These are phyloP conservation scores for Coemansia guatemalensis DNA, from an alignment of 192 early-diverging fungal species.

Conservation along the genomic window DNA sequence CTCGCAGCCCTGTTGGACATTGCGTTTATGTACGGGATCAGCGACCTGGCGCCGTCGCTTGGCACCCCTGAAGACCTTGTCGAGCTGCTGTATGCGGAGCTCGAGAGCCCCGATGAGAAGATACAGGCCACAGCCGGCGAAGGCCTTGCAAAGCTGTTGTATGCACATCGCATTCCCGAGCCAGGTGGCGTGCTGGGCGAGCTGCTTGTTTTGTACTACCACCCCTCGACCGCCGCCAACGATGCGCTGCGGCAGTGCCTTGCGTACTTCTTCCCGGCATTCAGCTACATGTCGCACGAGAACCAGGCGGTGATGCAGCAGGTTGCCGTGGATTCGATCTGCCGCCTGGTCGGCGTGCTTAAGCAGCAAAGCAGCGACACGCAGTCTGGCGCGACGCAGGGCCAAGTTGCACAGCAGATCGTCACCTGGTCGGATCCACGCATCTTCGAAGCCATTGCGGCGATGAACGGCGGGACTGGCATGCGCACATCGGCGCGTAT, in stretches of 20 bases:
- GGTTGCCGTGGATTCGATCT: constrained; percentile 52
- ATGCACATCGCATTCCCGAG: constrained; percentile 54
- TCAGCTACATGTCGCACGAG: constrained; percentile 69
- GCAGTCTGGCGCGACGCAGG: constrained; percentile 32
- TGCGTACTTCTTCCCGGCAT: constrained; percentile 87
- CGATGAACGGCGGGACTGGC: constrained; percentile 20
- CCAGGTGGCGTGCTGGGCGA: constrained; percentile 58
- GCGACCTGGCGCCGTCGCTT: constrained; percentile 44
- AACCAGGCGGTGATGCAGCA: constrained; percentile 69
- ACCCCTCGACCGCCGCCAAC: constrained; percentile 67
- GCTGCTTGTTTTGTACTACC: constrained; percentile 81
- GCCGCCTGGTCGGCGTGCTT: constrained; percentile 36
- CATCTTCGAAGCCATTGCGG: constrained; percentile 55
- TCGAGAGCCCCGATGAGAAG: constrained; percentile 59
- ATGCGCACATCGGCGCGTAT: constrained; percentile 22
- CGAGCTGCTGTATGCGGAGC: constrained; percentile 52
- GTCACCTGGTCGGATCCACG: constrained; percentile 78
- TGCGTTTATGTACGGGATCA: constrained; percentile 53
- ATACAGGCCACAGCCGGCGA: constrained; percentile 73
- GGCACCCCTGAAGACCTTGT: constrained; percentile 51
- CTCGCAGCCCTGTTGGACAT: constrained; percentile 64
- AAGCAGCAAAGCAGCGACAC: constrained; percentile 33
- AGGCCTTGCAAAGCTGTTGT: constrained; percentile 74
- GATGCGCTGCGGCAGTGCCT: constrained; percentile 78
- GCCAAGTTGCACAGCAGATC: constrained; percentile 71